Conservation (phyloP, 768 basidiomycete species). For the Trametes sanguinea region DNA sequence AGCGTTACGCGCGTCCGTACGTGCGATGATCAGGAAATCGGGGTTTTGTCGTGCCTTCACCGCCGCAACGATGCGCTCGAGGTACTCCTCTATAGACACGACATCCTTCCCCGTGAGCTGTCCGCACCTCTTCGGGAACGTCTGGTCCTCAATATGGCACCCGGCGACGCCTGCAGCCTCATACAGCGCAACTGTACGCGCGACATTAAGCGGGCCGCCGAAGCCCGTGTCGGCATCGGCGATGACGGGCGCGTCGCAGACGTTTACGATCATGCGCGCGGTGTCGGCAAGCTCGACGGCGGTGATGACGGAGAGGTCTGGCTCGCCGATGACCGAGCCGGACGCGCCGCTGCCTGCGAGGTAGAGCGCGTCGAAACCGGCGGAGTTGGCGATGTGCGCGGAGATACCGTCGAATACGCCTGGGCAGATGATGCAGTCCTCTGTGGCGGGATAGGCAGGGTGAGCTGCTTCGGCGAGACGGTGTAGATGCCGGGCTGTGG, state of each 20-base stretch:
- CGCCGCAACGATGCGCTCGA: conserved; percentile 30
- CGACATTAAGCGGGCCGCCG: conserved; percentile 30
- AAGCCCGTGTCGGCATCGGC: conserved; percentile 31
- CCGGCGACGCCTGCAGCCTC: conserved; percentile 30
- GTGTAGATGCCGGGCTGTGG: too few species aligned
- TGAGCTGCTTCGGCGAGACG: background rate
- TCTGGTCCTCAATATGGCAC: conserved; percentile 33
- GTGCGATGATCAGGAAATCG: conserved; percentile 30
- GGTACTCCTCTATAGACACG: conserved; percentile 30
- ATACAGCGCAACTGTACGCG: conserved; percentile 28
- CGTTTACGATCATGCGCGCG: conserved; percentile 27
- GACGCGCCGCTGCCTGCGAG: conserved; percentile 30
- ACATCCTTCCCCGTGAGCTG: conserved; percentile 31
- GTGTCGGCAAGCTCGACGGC: conserved; percentile 27
- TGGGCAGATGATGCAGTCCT: conserved; percentile 29
- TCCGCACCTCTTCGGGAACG: conserved; percentile 32
- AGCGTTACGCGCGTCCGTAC: conserved; percentile 31
- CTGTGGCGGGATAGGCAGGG: conserved; percentile 1
- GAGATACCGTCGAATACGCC: conserved; percentile 33
- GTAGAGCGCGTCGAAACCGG: conserved; percentile 31
- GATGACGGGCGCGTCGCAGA: conserved; percentile 27
- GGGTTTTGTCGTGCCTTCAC: conserved; percentile 28
- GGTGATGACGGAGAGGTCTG: conserved; percentile 32
- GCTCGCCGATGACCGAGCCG: conserved; percentile 29
- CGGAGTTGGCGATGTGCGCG: conserved; percentile 28